A percentile compares a stretch with the other conserved stretches of the same genome.
These are phyloP conservation scores for Viridothelium virens DNA, from an alignment of 495 filamentous ascomycete species.

Conservation along the genomic window DNA sequence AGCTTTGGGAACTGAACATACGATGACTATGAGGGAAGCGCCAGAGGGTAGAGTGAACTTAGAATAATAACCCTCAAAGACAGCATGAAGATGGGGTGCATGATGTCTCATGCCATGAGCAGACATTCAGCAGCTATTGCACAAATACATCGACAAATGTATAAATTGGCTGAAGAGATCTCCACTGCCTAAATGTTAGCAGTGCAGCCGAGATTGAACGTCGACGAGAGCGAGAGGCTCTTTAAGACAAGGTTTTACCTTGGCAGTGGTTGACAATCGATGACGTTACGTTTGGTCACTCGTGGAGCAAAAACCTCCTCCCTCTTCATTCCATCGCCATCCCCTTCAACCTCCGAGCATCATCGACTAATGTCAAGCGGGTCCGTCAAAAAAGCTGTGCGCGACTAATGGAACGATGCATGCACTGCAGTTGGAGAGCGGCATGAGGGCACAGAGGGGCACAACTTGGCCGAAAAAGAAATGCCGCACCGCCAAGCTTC, in stretches of 20 bases:
- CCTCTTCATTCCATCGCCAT: neutral
- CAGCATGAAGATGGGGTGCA: slow-evolving; percentile 33
- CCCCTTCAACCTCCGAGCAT: neutral
- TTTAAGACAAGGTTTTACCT: too few relatives aligned
- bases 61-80: slow-evolving; percentile 45
- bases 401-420: neutral
- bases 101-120: slow-evolving; percentile 26
- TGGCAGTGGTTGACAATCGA: neutral
- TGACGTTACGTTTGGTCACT: neutral
- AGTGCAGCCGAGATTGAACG: too few relatives aligned
- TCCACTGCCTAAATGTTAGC: neutral
- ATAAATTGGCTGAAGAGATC: neutral
- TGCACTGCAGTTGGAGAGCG: neutral
- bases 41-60: slow-evolving; percentile 39
- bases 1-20: slow-evolving; percentile 34
- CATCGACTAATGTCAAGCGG: neutral
- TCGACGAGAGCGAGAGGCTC: too few relatives aligned
- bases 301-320: neutral
- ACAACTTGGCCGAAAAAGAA: too few relatives aligned
- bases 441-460: too few relatives aligned
- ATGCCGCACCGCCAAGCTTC: too few relatives aligned
- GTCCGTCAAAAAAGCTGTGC: neutral
- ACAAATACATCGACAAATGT: neutral
- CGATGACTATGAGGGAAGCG: slow-evolving; percentile 32
- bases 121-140: neutral